Evolutionary conservation across 192 early-diverging fungal genomes (phyloP), one percentile per base, ranked within the genome.

Genomic region (Entomortierella parvispora): DNA sequence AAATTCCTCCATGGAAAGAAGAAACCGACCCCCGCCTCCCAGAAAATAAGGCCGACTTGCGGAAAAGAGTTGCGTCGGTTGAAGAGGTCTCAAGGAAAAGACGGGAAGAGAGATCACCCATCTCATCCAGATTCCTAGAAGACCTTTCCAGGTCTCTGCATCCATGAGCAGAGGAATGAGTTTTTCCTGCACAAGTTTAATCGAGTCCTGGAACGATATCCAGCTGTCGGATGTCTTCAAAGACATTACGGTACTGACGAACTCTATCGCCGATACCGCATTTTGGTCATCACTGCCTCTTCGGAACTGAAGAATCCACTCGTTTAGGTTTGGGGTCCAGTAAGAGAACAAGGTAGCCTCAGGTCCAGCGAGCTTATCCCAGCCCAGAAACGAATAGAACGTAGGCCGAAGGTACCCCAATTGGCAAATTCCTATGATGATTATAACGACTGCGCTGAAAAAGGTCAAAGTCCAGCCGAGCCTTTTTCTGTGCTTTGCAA

Each of bases 51-150:
- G 64, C 11, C 63, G 58, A 37, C 29, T 43, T 18, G 28, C 33
- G 0, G 57, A 50, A 20, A 49, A 49, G 10, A 55, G 14, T 11
- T 40, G 34, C 2, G 62, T n/a, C 1, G 63, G 64, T 10, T 54
- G 48, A 29, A 76, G 65, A 18, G 71, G 71, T 2, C 64, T 44
- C 6, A 76, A 53, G 2, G 71, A 76, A n/a, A 67, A 76, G 31
- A 76, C 31, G 9, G 71, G 71, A 14, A 67, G 48, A 0, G 40
- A 20, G 18, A 76, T 55, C 20, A 76, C 25, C 71, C 71, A 74
- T 10, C 51, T 62, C 20, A 74, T 48, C 42, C 33, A 61, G 6
- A 43, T 26, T 7, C 56, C 56, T 14, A 44, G 31, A n/a, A 74
- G 43, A 31, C 31, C 33, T 42, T 58, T 53, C 40, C 42, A n/a